Conservation (phyloP, 805 yeast genomes). For the Scheffersomyces stipitis region DNA sequence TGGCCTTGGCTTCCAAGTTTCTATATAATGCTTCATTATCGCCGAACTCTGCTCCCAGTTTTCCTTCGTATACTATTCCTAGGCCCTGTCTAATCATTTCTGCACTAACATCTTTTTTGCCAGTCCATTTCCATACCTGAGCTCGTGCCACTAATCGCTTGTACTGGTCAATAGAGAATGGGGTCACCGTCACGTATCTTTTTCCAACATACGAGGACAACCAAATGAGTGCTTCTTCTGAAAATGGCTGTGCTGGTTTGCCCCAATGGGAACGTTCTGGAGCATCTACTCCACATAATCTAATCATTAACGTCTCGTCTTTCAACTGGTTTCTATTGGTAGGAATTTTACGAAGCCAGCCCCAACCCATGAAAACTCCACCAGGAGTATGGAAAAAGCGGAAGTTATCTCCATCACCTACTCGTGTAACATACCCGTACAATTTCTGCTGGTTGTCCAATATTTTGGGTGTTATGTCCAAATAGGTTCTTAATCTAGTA, state of each 20-base stretch:
- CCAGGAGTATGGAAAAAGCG: slow-evolving; percentile 94
- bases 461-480: slow-evolving; percentile 37
- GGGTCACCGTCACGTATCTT: slow-evolving; percentile 68
- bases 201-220: slow-evolving; percentile 65
- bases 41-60: slow-evolving; percentile 80
- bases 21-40: slow-evolving; percentile 64
- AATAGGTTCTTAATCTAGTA: slow-evolving; percentile 32
- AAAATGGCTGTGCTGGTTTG: slow-evolving; percentile 82
- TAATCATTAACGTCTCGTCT: slow-evolving; percentile 71
- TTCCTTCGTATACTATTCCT: slow-evolving; percentile 87
- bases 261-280: slow-evolving; percentile 97
- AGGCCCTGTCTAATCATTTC: slow-evolving; percentile 85
- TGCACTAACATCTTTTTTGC: slow-evolving; percentile 76
- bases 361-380: slow-evolving; percentile 87
- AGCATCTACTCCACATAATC: slow-evolving; percentile 94
- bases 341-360: slow-evolving; percentile 78
- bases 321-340: slow-evolving; percentile 45
- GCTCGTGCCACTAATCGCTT: slow-evolving; percentile 84
- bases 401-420: slow-evolving; percentile 96
- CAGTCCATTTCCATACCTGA: slow-evolving; percentile 54
- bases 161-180: slow-evolving; percentile 84
- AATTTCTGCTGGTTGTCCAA: slow-evolving; percentile 27
- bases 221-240: slow-evolving; percentile 85
- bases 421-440: slow-evolving; percentile 78
- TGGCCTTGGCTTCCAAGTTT: slow-evolving; percentile 61